Evolutionary conservation across 2,329 filamentous ascomycete species (phyloP).

Genomic region (Colletotrichum cordylinicola): DNA sequence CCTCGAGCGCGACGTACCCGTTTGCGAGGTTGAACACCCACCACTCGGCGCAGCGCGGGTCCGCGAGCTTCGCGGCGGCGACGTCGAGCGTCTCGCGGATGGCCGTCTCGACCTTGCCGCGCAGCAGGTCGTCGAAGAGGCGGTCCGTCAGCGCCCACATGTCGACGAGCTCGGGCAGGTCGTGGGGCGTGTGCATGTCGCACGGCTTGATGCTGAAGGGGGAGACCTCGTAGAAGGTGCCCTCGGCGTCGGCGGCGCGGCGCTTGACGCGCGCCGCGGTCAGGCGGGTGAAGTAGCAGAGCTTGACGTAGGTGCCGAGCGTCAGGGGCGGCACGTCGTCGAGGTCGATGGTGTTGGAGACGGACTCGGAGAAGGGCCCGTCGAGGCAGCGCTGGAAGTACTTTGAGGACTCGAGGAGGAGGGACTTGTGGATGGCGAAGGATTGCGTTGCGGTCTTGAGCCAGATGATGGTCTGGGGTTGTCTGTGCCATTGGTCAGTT

Average conservation of each 20-base stretch:
- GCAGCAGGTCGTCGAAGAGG: constrained; percentile 9
- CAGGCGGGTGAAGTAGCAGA: constrained; percentile 19
- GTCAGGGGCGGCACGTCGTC: constrained; percentile 4
- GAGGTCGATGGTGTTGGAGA: constrained; percentile 13
- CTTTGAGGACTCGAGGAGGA: constrained; percentile 16
- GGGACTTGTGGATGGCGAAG: constrained; percentile 15
- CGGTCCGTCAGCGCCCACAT: constrained; percentile 18
- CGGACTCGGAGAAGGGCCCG: constrained; percentile 6
- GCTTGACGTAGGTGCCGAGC: constrained; percentile 17
- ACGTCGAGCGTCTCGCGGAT: constrained; percentile 15
- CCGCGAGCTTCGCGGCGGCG: neutral
- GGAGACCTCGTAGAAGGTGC: constrained; percentile 10
- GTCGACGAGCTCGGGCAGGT: constrained; percentile 11
- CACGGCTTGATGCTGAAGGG: constrained; percentile 17
- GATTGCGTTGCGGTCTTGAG: constrained; percentile 5
- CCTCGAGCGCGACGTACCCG: constrained; percentile 4
- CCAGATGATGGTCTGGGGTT: constrained; percentile 18
- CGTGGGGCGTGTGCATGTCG: constrained; percentile 15
- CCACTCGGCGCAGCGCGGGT: constrained; percentile 6
- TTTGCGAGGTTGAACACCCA: constrained; percentile 12
- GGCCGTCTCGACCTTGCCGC: constrained; percentile 10
- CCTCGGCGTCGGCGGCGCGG: constrained; percentile 4
- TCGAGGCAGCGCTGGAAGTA: constrained; percentile 20
- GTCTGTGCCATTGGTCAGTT: constrained; percentile 2
- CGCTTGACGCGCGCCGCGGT: constrained; percentile 12